Base-by-base conservation (phyloP, 108 stramenopile species). In the Chaetoceros tenuissimus region DNA sequence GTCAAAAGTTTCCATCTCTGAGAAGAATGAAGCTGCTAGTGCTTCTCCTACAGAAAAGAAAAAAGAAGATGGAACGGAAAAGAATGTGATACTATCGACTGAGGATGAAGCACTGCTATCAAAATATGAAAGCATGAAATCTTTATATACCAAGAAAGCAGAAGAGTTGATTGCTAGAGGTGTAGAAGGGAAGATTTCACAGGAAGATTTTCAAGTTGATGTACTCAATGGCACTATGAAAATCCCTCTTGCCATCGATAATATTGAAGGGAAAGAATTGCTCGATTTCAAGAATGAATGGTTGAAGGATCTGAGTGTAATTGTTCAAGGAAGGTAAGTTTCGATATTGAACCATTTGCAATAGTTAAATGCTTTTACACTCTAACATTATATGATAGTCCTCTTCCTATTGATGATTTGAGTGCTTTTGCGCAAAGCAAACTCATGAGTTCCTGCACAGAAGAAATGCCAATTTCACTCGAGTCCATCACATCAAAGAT, bases 291-390 rank as follows among this genome's bases (percentile, higher is more conserved):
- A 13, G 3, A 67, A 73, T 68, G 43, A 48, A 22, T 51, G 68
- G 25, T 58, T 73, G 46, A 44, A 55, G 16, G 44, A 54, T 63
- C 56, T 73, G 48, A 53, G 63, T 46, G 10, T 64, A 28, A 27
- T 68, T 19, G 57, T 64, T 44, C 72, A 73, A 56, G 72, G 72
- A 48, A 69, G 69, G 69, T 69, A 25, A 64, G 69, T 29, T 23
- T 17, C 1, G 3, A 21, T 1, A 21, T n/a, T n/a, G n/a, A n/a
- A n/a, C n/a, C n/a, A n/a, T n/a, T n/a, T n/a, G n/a, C n/a, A n/a
- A n/a, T n/a, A n/a, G n/a, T n/a, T n/a, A n/a, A n/a, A n/a, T n/a
- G n/a, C n/a, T n/a, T n/a, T 2, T 51, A 2, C 22, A 49, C 29
- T 2, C 19, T 31, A 29, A 51, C 40, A 20, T 60, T 49, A 16